Conservation (phyloP, 23 red algal species). For the Gracilariopsis chorda region DNA sequence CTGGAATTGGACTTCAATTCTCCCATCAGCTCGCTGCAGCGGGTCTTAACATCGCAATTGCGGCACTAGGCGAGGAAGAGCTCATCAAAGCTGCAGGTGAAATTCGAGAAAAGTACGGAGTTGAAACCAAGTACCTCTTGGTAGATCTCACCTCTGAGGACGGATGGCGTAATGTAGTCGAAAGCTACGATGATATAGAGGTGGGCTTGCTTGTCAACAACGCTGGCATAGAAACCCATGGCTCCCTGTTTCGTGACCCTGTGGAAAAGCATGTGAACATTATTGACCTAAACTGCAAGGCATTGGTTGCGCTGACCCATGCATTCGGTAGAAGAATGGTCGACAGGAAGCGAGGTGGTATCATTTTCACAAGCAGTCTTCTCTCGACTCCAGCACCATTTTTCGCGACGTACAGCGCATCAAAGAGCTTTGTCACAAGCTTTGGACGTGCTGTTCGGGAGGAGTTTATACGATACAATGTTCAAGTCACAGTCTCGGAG, state of each 20-base stretch:
- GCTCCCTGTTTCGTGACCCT: background rate
- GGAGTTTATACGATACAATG: background rate
- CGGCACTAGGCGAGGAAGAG: conserved; percentile 66
- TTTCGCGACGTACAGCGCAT: conserved; percentile 27
- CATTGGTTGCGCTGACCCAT: background rate
- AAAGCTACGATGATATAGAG: background rate
- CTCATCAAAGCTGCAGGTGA: conserved; percentile 26
- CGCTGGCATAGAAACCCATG: conserved; percentile 14
- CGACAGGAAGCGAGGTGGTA: conserved; percentile 9
- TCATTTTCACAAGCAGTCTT: conserved; percentile 20
- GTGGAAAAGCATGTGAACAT: background rate
- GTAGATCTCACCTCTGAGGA: background rate
- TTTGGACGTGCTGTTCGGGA: background rate
- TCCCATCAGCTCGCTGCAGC: conserved; percentile 53
- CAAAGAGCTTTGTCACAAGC: conserved; percentile 25
- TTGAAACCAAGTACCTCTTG: background rate
- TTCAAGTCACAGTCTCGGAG: background rate
- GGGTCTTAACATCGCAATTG: conserved; percentile 64
- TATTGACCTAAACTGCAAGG: background rate
- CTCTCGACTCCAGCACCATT: background rate
- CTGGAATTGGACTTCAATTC: conserved; percentile 86
- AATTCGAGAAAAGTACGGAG: background rate
- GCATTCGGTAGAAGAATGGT: background rate
- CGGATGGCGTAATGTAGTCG: background rate
- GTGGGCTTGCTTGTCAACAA: conserved; percentile 48